Evolutionary conservation across 1,139 yeast genomes (phyloP), one percentile per base, ranked within the genome.

Genomic region (Yamadazyma dushanensis): DNA sequence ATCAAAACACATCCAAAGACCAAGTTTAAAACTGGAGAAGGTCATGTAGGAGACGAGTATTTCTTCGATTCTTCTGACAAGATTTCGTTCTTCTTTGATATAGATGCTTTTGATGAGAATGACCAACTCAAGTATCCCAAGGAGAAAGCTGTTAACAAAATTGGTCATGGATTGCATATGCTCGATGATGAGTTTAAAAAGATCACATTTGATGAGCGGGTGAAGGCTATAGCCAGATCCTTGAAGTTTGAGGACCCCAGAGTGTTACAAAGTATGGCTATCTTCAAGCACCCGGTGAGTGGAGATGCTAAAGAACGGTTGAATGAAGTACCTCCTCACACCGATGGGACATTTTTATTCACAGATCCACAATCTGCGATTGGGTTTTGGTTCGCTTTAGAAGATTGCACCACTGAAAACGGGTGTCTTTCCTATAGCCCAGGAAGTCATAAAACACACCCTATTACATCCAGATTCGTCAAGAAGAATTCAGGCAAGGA

Each of bases 381-480:
- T 28, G 95, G 95, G 4, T 85, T 82, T 53, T 85, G 95, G 95
- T 78, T 80, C 51, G 92, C 95, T 1, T 61, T 85, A 45, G 89
- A 85, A 47, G 86, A 83, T 50, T 85, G 94, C 53, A 80, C 83
- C 2, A 45, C 56, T 5, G 63, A 62, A 6, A 85, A 85, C 54
- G 95, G 95, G 1, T 84, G 94, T 41, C 62, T 85, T 20, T 75
- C 79, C 41, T 83, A 73, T 51, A 68, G 76, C n/a, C 90, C 94
- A 0, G 92, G 92, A 0, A 75, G 88, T 2, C 95, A 85, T 52
- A 74, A 73, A 51, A 63, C 60, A 3, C 65, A 69, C 25, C 79
- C 81, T 0, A 69, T 85, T 5, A 63, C 70, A n/a, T 79, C 79
- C 50, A 63, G 94, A 43, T 82, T 85, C 63, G 85, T 81, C 3